These are phyloP conservation scores for Blastobotrys malaysiensis DNA, from an alignment of 1,139 yeast species.

Conservation along the genomic window DNA sequence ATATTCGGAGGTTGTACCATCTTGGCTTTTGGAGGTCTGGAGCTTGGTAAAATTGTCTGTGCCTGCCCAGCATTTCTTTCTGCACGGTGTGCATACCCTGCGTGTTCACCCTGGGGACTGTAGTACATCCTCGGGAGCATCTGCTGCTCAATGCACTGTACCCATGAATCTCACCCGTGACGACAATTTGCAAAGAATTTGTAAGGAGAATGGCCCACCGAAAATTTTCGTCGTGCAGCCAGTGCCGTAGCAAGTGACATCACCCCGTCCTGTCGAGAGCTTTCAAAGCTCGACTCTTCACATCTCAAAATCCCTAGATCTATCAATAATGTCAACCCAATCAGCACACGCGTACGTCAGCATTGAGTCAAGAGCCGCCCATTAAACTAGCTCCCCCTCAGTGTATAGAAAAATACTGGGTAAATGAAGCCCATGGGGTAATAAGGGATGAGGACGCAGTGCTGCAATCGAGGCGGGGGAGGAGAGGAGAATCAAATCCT, in stretches of 20 bases:
- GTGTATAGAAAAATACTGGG: neutral
- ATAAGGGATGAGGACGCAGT: neutral
- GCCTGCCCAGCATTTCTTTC: neutral
- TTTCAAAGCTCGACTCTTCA: too few species aligned
- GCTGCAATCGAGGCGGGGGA: neutral
- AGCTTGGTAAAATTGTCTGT: neutral
- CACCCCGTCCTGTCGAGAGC: too few species aligned
- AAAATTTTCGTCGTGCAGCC: neutral
- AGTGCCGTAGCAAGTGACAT: neutral
- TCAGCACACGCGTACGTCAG: neutral
- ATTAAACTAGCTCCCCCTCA: neutral
- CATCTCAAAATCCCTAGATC: too few species aligned
- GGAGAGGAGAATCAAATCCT: neutral
- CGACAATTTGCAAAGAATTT: neutral
- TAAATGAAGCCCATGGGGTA: neutral
- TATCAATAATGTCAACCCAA: too few species aligned
- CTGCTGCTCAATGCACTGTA: neutral
- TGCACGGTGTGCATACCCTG: neutral
- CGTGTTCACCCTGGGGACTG: neutral
- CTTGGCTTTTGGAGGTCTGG: neutral
- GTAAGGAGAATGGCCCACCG: neutral
- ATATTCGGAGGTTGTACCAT: too few species aligned
- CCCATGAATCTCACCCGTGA: neutral
- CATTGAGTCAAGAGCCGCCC: neutral
- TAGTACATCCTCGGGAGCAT: too few species aligned